Evolutionary conservation across 2,329 filamentous ascomycete species (phyloP).

Genomic region (Chlorencoelia australis): DNA sequence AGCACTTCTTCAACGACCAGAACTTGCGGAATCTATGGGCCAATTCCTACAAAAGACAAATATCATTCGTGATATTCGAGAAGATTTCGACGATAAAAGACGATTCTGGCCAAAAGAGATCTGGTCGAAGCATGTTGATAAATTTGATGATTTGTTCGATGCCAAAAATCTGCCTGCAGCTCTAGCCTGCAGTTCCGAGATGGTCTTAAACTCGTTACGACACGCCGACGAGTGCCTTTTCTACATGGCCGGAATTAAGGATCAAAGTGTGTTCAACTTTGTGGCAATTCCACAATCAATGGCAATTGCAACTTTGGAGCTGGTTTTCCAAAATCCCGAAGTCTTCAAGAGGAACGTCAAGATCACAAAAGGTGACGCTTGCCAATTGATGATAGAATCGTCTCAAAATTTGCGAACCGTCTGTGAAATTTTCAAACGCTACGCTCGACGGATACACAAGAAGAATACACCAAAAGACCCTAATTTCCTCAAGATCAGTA

Average conservation of each 20-base stretch:
- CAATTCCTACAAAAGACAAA: conserved; percentile 98
- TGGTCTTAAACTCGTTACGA: conserved; percentile 82
- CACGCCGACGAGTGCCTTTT: conserved; percentile 91
- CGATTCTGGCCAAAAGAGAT: conserved; percentile 95
- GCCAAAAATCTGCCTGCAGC: conserved; percentile 68
- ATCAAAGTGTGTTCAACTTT: conserved; percentile 99
- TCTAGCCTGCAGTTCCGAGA: conserved; percentile 79
- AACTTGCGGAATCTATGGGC: conserved; percentile 90
- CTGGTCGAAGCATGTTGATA: conserved; percentile 89
- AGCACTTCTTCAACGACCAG: conserved; percentile 64
- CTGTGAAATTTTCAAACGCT: conserved; percentile 72
- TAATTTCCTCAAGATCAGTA: conserved; percentile 84
- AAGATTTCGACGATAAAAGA: conserved; percentile 79
- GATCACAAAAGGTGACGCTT: conserved; percentile 92
- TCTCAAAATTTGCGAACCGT: conserved; percentile 80
- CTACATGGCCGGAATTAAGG: conserved; percentile 88
- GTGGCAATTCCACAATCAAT: conserved; percentile 93
- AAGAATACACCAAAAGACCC: conserved; percentile 94
- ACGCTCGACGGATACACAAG: conserved; percentile 72
- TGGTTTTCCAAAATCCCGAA: conserved; percentile 82
- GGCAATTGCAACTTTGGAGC: conserved; percentile 90
- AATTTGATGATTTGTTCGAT: conserved; percentile 84
- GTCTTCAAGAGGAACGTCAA: conserved; percentile 87
- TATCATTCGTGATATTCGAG: conserved; percentile 90
- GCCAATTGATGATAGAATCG: conserved; percentile 81